Conservation (phyloP, 176 grass and related monocot species). For the Puccinellia tenuiflora region DNA sequence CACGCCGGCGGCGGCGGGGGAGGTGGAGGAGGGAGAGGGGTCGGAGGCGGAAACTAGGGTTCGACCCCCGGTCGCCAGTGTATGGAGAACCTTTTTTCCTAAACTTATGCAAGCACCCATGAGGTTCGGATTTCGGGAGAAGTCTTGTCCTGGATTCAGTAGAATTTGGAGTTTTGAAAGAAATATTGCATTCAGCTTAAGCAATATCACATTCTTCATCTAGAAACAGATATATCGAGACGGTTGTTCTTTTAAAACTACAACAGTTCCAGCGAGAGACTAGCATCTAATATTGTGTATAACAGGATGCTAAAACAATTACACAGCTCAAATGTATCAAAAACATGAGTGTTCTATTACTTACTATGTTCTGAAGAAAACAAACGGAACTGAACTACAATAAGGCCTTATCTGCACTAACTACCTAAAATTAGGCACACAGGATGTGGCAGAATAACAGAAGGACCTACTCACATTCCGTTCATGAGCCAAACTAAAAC, state of each 20-base stretch:
- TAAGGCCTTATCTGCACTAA: neutral
- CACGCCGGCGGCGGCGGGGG: no score
- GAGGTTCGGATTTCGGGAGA: neutral
- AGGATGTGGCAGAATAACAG: conserved; percentile 25
- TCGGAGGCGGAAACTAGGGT: no score
- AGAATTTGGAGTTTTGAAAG: neutral
- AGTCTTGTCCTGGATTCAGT: neutral
- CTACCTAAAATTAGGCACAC: conserved; percentile 4
- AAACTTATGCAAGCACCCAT: neutral
- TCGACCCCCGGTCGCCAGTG: no score
- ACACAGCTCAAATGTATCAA: neutral
- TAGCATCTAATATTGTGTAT: neutral
- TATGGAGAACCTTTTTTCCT: neutral
- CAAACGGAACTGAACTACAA: neutral
- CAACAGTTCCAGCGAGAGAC: neutral
- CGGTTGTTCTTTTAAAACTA: neutral
- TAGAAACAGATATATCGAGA: neutral
- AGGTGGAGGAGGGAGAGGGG: no score
- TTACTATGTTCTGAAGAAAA: neutral
- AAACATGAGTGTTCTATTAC: neutral
- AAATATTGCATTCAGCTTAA: neutral
- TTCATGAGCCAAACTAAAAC: conserved; percentile 27
- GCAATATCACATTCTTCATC: neutral
- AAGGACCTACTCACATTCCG: conserved; percentile 17
- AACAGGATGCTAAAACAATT: neutral